A percentile compares a stretch with the other conserved stretches of the same genome.
phyloP scores from a whole-genome alignment of 1,284 basidiomycete species.

The Amylostereum areolatum region DNA sequence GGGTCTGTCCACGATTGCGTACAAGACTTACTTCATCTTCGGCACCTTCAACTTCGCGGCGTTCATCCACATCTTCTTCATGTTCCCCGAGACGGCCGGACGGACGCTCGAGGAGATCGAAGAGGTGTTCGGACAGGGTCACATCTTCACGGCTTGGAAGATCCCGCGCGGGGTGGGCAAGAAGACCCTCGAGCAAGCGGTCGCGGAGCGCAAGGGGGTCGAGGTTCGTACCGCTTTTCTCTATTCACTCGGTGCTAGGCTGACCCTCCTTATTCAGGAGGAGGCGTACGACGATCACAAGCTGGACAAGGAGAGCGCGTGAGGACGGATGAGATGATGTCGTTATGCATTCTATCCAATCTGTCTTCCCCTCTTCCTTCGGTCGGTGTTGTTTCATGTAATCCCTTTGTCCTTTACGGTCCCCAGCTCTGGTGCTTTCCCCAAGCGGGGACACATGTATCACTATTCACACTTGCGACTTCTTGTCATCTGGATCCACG shows the following conservation, averaged over 20 bases:
- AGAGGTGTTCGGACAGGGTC: conserved; percentile 64
- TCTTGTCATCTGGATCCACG: no score
- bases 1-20: conserved; percentile 6
- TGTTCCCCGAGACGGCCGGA: conserved; percentile 10
- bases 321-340: no score
- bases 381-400: no score
- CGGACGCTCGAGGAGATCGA: conserved; percentile 30
- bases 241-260: not conserved
- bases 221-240: not conserved
- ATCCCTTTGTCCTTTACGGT: no score
- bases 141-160: conserved; percentile 68
- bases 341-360: no score
- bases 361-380: no score
- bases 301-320: no score
- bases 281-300: not conserved
- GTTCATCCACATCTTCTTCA: conserved; percentile 1
- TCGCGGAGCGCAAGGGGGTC: conserved; percentile 12
- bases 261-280: not conserved
- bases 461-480: no score
- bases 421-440: no score
- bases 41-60: conserved; percentile 9
- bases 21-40: conserved; percentile 10
- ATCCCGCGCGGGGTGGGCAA: conserved; percentile 56
- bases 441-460: no score
- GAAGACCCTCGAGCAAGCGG: conserved; percentile 49